These are phyloP conservation scores for Colletotrichum theobromicola DNA, from an alignment of 2,329 filamentous ascomycete genomes.

Conservation along the genomic window DNA sequence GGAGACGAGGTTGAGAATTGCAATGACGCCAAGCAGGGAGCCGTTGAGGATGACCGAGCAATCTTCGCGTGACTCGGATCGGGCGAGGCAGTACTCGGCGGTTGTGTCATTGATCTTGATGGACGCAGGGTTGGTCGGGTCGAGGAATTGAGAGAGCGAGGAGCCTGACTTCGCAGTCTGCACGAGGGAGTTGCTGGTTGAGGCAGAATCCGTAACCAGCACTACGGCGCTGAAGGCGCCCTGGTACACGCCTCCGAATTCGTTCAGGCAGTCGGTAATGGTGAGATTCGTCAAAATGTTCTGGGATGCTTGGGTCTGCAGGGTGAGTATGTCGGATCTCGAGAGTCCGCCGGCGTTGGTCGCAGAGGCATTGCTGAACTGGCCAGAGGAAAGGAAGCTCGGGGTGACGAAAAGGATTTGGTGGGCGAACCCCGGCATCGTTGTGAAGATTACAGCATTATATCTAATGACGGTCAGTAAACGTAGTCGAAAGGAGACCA, in stretches of 20 bases:
- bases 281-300: conserved; percentile 35
- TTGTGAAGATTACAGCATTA: conserved; percentile 55
- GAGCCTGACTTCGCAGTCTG: conserved; percentile 34
- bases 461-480: conserved; percentile 39
- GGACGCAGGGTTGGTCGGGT: conserved; percentile 2
- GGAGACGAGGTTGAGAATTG: conserved; percentile 45
- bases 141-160: conserved; percentile 20
- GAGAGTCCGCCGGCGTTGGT: conserved; percentile 39
- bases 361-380: conserved; percentile 38
- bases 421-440: conserved; percentile 36
- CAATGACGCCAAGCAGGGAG: conserved; percentile 45
- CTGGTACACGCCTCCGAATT: conserved; percentile 36
- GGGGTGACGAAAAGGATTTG: conserved; percentile 39
- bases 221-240: conserved; percentile 37
- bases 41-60: conserved; percentile 49
- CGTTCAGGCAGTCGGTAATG: conserved; percentile 32
- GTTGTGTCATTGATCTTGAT: conserved; percentile 27
- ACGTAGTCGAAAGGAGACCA: not conserved
- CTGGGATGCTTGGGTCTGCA: conserved; percentile 38
- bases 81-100: conserved; percentile 12
- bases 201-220: conserved; percentile 33
- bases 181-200: conserved; percentile 34
- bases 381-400: conserved; percentile 39
- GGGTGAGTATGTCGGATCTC: conserved; percentile 35
- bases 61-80: conserved; percentile 23